Evolutionary conservation across 108 stramenopile genomes (phyloP), one percentile per base, ranked within the genome.

Genomic region (Fistulifera solaris): DNA sequence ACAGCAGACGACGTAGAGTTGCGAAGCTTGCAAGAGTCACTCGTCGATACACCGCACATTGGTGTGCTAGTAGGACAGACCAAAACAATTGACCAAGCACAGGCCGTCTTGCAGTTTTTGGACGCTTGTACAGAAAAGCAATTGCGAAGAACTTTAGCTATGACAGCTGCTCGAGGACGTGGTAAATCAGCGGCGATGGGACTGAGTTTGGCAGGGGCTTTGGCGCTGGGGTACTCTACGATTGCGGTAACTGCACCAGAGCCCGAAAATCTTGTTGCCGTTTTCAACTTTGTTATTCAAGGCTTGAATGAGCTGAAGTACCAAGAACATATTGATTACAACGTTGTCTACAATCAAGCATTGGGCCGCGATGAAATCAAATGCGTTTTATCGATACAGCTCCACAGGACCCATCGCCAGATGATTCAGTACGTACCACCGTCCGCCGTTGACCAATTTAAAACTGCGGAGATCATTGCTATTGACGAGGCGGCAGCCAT

Each of bases 401-500:
- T 98, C 44, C 91, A 95, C 65, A 72, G 80, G 24, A 75, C 76
- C 58, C 93, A 94, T 54, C 77, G 94, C 27, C 99, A 99, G 70
- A 78, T 75, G 14, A 83, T 98, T 25, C 83, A 93, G 63, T 98
- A 96, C 73, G 79, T 96, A 44, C 56, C 77, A 56, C 84, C 95
- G 0, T 58, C 66, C 41, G 93, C 94, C 35, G 70, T 81, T 40
- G 90, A 89, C 55, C 89, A 91, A 61, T 89, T 99, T 57, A 72
- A 83, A 13, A 92, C 93, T 18, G 92, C 96, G 1, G 99, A 99
- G 62, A 79, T 98, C 52, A 83, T 99, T 10, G 96, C 95, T 1
- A 75, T 99, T 52, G 99, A 99, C 62, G 99, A 99, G 72, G 99
- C 99, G 11, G 99, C 99, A 31, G 99, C 99, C 11, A 98, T 99